Percentiles rank a stretch among this genome's conserved stretches.
Conservation (phyloP, 2,329 filamentous ascomycete genomes). For the Penicillium sp. region DNA sequence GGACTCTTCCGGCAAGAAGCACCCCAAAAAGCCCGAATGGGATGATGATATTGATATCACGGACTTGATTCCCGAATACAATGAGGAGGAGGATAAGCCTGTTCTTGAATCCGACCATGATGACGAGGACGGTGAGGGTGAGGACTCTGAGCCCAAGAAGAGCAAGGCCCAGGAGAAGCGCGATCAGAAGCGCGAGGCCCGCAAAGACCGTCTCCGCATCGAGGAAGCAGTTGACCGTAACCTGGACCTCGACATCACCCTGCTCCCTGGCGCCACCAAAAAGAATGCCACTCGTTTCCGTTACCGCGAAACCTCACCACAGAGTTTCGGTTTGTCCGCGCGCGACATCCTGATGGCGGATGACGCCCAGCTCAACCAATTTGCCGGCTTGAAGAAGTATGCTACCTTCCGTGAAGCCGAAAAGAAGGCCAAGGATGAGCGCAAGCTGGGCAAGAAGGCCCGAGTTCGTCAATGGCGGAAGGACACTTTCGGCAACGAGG, state of each 20-base stretch:
- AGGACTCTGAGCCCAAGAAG: conserved; percentile 53
- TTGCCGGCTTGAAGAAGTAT: conserved; percentile 91
- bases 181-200: conserved; percentile 71
- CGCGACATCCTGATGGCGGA: conserved; percentile 90
- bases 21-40: conserved; percentile 83
- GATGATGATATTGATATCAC: conserved; percentile 98
- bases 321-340: conserved; percentile 84
- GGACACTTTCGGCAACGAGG: conserved; percentile 67
- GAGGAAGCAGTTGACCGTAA: conserved; percentile 84
- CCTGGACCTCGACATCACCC: conserved; percentile 72
- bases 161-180: conserved; percentile 54
- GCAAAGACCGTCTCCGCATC: conserved; percentile 79
- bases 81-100: conserved; percentile 69
- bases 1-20: conserved; percentile 55
- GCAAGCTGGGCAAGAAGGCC: conserved; percentile 89
- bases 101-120: conserved; percentile 62
- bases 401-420: conserved; percentile 84
- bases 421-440: conserved; percentile 88
- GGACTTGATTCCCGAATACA: conserved; percentile 85
- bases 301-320: conserved; percentile 92
- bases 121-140: conserved; percentile 46
- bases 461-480: conserved; percentile 83
- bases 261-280: conserved; percentile 58
- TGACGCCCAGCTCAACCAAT: conserved; percentile 85
- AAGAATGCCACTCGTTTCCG: conserved; percentile 69